phyloP scores from a whole-genome alignment of 768 basidiomycete genomes.

The Collybiopsis confluens region DNA sequence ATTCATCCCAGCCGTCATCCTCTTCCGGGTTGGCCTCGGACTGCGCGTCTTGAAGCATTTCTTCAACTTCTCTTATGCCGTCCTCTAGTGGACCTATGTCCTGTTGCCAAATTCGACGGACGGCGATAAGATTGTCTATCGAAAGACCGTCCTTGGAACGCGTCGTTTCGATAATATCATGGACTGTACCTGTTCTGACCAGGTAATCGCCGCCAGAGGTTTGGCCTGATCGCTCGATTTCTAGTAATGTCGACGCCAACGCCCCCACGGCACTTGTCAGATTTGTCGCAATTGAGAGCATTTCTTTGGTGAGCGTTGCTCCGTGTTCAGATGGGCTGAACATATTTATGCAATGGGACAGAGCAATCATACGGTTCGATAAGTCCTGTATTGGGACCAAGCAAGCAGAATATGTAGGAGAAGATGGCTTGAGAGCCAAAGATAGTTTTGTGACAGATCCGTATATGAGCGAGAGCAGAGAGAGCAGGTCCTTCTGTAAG shows the following conservation, averaged over 20 bases:
- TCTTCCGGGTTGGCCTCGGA: slow-evolving; percentile 26
- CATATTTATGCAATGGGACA: slow-evolving; percentile 47
- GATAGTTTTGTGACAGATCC: slow-evolving; percentile 56
- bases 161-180: slow-evolving; percentile 53
- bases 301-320: slow-evolving; percentile 40
- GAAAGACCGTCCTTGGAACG: slow-evolving; percentile 47
- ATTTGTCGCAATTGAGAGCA: slow-evolving; percentile 31
- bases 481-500: slow-evolving; percentile 52
- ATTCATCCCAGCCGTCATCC: slow-evolving; percentile 62
- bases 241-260: slow-evolving; percentile 41
- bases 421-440: slow-evolving; percentile 55
- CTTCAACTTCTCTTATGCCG: slow-evolving; percentile 51
- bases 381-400: slow-evolving; percentile 51
- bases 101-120: slow-evolving; percentile 44
- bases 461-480: slow-evolving; percentile 57
- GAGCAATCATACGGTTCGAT: slow-evolving; percentile 40
- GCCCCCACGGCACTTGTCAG: slow-evolving; percentile 41
- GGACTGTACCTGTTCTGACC: slow-evolving; percentile 53
- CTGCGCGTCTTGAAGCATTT: slow-evolving; percentile 42
- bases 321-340: slow-evolving; percentile 41
- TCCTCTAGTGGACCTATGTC: slow-evolving; percentile 60
- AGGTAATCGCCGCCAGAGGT: slow-evolving; percentile 44
- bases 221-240: slow-evolving; percentile 22
- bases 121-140: slow-evolving; percentile 52
- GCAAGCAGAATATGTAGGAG: slow-evolving; percentile 48